Conservation (phyloP, 257 asterid species). For the Solanum piurae region DNA sequence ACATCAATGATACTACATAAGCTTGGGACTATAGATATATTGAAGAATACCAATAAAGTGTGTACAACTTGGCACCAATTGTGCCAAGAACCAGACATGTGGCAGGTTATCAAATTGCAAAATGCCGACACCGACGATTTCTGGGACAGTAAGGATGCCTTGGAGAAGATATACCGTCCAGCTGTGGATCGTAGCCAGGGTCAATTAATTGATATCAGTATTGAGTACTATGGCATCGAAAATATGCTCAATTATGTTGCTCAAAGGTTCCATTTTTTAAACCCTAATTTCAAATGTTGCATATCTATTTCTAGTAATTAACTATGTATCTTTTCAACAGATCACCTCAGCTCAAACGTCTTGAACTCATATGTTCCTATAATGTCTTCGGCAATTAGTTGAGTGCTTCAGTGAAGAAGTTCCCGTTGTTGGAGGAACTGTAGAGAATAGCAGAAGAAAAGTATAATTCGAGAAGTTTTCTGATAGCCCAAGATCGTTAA, state of each 20-base stretch:
- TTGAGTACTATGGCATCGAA: not conserved
- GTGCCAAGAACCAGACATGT: not conserved
- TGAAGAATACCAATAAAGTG: not conserved
- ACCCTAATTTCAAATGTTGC: not conserved
- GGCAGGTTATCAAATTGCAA: constrained; percentile 8
- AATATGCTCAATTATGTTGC: constrained; percentile 9
- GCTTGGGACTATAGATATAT: not conserved
- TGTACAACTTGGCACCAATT: not conserved
- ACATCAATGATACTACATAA: not conserved
- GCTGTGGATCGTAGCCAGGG: constrained; percentile 15
- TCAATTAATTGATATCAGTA: constrained; percentile 7
- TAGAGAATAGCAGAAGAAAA: no score
- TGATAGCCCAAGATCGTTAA: no score
- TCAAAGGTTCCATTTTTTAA: constrained; percentile 3
- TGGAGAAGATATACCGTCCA: constrained; percentile 1
- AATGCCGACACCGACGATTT: not conserved
- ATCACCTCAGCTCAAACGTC: constrained; percentile 25
- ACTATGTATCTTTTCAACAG: constrained; percentile 11
- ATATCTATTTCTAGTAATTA: not conserved
- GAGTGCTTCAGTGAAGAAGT: constrained; percentile 12
- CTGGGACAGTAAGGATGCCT: not conserved
- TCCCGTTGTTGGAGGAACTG: not conserved
- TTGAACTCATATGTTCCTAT: constrained; percentile 12
- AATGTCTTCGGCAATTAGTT: constrained; percentile 1
- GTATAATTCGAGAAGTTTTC: no score